These are phyloP conservation scores for Rosa hybrid DNA, from an alignment of 331 rosid species.

Conservation along the genomic window DNA sequence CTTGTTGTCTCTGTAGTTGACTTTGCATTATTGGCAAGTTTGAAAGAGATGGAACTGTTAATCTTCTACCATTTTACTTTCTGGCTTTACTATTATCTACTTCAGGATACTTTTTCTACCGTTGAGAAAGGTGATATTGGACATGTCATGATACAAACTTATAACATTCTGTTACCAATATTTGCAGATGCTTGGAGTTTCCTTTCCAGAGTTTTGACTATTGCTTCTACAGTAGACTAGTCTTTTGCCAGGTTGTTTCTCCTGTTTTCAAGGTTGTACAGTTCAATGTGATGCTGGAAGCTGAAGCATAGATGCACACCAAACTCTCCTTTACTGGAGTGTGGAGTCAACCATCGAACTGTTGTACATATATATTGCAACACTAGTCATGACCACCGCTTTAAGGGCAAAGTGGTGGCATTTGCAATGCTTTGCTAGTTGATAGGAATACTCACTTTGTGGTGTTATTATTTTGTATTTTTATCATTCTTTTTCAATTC, in stretches of 20 bases:
- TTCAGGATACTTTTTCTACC: neutral
- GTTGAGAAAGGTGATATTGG: neutral
- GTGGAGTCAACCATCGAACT: constrained; percentile 18
- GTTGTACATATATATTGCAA: constrained; percentile 33
- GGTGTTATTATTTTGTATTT: neutral
- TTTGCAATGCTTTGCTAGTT: constrained; percentile 3
- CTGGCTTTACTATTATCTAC: neutral
- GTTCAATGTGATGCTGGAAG: constrained; percentile 23
- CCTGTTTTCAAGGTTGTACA: constrained; percentile 36
- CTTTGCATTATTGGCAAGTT: neutral
- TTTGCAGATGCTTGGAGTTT: constrained; percentile 30
- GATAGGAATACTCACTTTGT: neutral
- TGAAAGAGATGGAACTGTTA: neutral
- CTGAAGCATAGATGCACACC: constrained; percentile 19
- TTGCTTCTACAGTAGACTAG: constrained; percentile 24
- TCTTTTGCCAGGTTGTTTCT: constrained; percentile 25
- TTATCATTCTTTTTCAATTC: neutral
- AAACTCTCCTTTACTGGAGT: constrained; percentile 13
- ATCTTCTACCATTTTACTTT: neutral
- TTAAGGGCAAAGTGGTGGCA: constrained; percentile 11
- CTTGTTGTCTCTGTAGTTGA: neutral
- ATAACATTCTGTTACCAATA: constrained; percentile 9
- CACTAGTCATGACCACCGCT: constrained; percentile 21
- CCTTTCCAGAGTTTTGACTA: constrained; percentile 15
- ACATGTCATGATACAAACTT: neutral